Evolutionary conservation across 768 basidiomycete species (phyloP), one percentile per base, ranked within the genome.

Genomic region (Russula virescens): DNA sequence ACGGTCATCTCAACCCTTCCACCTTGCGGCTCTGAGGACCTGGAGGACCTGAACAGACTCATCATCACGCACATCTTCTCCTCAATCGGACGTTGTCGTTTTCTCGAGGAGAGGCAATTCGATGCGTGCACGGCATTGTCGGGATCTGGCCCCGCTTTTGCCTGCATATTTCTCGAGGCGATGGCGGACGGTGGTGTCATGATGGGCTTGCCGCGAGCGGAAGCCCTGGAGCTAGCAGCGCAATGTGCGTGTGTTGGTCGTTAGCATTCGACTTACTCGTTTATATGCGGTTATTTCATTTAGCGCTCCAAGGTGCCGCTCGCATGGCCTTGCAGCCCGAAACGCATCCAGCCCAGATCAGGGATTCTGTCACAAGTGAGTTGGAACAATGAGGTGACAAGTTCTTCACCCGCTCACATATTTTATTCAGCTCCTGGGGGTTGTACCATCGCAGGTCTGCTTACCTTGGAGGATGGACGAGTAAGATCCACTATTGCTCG

Each of bases 141-240:
- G 18, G 97, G 95, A 0, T 94, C 93, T 8, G 97, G 97, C 0
- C 97, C 97, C 43, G 97, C 97, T 0, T 98, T 99, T 74, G 94
- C 93, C 0, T 94, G 93, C 68, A 86, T 98, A 53, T 93, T 98
- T 69, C 80, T 99, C 66, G 97, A 99, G 74, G 96, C 97, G 0
- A 97, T 99, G 94, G 89, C 94, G 1, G 97, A 98, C 73, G 97
- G 97, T 28, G 97, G 94, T 48, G 97, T 98, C 50, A 98, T 99
- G 96, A 98, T 98, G 97, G 97, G 97, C 34, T 76, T 99, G 55
- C 97, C 97, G 3, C 80, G 97, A 64, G 83, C 86, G 2, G 97
- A 98, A 74, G 94, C 97, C 5, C 75, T 98, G 47, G 97, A 99
- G 72, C 77, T 99, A 55, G 96, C 97, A 53, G 86, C 96, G 49